phyloP scores from a whole-genome alignment of 768 basidiomycete species.

The Pleurotus cornucopiae region DNA sequence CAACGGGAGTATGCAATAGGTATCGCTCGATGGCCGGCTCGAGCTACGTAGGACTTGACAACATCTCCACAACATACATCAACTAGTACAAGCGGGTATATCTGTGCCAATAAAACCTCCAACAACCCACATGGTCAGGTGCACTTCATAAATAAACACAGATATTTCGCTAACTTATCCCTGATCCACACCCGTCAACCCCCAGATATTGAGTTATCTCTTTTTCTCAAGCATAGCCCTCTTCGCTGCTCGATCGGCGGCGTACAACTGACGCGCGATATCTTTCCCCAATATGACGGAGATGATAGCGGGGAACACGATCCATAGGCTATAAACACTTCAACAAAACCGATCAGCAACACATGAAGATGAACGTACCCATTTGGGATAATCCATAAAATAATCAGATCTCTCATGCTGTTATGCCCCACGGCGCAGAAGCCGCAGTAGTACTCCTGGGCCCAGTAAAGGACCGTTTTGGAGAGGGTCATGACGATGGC shows the following conservation, averaged over 20 bases:
- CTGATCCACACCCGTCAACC: no score
- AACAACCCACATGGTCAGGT: no score
- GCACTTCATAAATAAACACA: no score
- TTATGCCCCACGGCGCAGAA: constrained; percentile 80
- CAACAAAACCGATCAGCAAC: neutral
- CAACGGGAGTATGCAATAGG: no score
- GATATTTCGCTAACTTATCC: no score
- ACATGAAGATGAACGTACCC: constrained; percentile 43
- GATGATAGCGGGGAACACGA: constrained; percentile 65
- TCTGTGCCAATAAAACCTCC: no score
- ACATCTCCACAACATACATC: no score
- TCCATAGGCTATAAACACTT: constrained; percentile 55
- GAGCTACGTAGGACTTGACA: no score
- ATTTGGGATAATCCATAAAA: constrained; percentile 75
- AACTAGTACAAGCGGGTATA: no score
- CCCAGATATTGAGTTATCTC: neutral
- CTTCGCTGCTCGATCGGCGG: constrained; percentile 17
- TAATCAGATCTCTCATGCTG: constrained; percentile 37
- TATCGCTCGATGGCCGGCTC: no score
- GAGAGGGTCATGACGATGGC: constrained; percentile 74
- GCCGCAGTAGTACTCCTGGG: constrained; percentile 75
- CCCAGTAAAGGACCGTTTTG: constrained; percentile 82
- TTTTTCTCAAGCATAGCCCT: constrained; percentile 14
- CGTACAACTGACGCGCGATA: constrained; percentile 40
- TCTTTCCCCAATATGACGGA: constrained; percentile 58